Percentiles rank a stretch among this genome's conserved stretches.
phyloP scores from a whole-genome alignment of 2,329 filamentous ascomycete genomes.

The Colletotrichum liaoningense region DNA sequence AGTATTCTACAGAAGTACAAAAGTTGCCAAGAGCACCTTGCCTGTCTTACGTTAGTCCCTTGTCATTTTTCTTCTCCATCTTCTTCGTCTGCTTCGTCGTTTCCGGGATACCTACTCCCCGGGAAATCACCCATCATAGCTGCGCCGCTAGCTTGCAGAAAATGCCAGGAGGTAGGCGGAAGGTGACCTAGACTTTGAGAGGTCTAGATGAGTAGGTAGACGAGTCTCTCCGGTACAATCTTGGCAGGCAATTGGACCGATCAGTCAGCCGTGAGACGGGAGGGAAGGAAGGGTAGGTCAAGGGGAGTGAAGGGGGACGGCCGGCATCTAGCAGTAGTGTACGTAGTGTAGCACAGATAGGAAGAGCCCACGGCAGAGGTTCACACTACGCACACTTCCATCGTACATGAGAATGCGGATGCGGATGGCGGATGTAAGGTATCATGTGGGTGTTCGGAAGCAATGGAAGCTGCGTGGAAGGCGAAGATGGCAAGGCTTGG shows the following conservation, averaged over 20 bases:
- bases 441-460: conserved; percentile 8
- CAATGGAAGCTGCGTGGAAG: conserved; percentile 27
- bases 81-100: background rate
- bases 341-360: background rate
- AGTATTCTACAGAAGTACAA: background rate
- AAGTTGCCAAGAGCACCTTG: conserved; percentile 1
- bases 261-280: conserved; percentile 14
- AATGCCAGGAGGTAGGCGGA: background rate
- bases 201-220: background rate
- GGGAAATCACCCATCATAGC: conserved; percentile 23
- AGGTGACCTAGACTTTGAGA: background rate
- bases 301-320: background rate
- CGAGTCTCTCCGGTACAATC: background rate
- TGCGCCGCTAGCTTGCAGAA: conserved; percentile 19
- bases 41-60: background rate
- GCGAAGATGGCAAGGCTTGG: conserved; percentile 6
- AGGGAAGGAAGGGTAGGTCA: background rate
- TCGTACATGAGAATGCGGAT: conserved; percentile 18
- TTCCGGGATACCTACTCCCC: conserved; percentile 13
- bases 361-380: background rate
- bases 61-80: background rate
- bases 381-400: conserved; percentile 7
- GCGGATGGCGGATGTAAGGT: conserved; percentile 1
- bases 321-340: background rate
- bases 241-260: conserved; percentile 18